phyloP scores from a whole-genome alignment of 1,284 basidiomycete species.

The Peniophora sp. region DNA sequence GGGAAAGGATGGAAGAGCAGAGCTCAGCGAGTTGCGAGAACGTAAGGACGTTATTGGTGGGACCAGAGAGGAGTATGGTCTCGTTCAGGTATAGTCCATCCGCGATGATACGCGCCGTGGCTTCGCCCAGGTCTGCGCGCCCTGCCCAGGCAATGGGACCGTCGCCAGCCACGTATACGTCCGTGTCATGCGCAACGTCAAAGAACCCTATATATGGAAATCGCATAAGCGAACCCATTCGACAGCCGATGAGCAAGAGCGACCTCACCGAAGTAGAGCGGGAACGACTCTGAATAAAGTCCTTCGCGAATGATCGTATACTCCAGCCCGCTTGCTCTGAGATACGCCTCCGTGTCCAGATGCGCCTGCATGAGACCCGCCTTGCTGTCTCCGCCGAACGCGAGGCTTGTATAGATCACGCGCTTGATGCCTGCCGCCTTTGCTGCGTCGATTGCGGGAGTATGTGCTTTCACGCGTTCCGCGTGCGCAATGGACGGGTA shows the following conservation, averaged over 20 bases:
- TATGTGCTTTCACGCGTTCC: conserved; percentile 23
- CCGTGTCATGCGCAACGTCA: conserved; percentile 2
- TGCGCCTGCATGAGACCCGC: conserved; percentile 29
- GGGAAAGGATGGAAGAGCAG: conserved; percentile 14
- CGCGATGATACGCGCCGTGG: conserved; percentile 22
- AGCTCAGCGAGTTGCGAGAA: conserved; percentile 16
- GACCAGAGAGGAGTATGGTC: conserved; percentile 21
- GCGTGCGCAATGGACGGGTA: conserved; percentile 27
- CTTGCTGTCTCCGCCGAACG: conserved; percentile 22
- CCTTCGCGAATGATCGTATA: conserved; percentile 31
- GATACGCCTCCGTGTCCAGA: conserved; percentile 25
- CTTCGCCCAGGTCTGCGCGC: conserved; percentile 24
- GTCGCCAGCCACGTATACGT: conserved; percentile 12
- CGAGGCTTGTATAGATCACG: conserved; percentile 32
- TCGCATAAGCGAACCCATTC: neutral
- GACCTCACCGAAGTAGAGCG: conserved; percentile 24
- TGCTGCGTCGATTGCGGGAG: conserved; percentile 30
- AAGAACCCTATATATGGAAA: conserved; percentile 7
- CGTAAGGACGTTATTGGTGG: conserved; percentile 14
- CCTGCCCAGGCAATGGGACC: conserved; percentile 24
- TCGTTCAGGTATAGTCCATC: conserved; percentile 21
- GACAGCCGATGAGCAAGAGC: neutral
- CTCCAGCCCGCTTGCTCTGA: conserved; percentile 25
- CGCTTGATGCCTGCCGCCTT: conserved; percentile 22
- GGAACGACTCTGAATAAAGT: conserved; percentile 29